These are phyloP conservation scores for Fusarium citri DNA, from an alignment of 2,329 filamentous ascomycete genomes.

Conservation along the genomic window DNA sequence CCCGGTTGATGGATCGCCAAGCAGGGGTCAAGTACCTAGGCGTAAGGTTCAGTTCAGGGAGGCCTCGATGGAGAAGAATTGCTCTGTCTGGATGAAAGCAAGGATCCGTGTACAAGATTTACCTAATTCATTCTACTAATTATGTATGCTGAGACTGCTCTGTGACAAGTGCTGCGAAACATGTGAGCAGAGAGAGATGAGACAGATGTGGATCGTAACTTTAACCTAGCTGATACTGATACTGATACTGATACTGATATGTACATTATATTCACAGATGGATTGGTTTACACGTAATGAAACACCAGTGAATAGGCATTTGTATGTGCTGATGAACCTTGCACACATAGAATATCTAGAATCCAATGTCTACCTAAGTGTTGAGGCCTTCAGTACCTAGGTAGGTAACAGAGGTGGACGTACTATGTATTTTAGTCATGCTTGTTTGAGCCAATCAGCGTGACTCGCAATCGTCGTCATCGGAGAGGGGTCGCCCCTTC, in stretches of 20 bases:
- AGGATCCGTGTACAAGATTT: slow-evolving; percentile 26
- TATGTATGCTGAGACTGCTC: slow-evolving; percentile 7
- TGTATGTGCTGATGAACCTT: background rate
- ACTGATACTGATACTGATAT: too few species aligned
- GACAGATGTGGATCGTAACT: slow-evolving; percentile 11
- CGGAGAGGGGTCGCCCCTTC: slow-evolving; percentile 13
- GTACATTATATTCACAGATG: background rate
- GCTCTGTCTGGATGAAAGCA: background rate
- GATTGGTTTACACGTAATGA: too few species aligned
- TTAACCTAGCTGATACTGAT: background rate
- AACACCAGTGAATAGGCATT: too few species aligned
- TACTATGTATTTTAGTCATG: background rate
- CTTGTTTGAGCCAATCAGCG: slow-evolving; percentile 8
- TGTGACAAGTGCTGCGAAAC: slow-evolving; percentile 10
- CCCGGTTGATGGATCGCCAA: slow-evolving; percentile 9
- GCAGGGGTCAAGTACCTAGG: slow-evolving; percentile 15
- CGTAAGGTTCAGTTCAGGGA: background rate
- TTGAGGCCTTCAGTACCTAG: too few species aligned
- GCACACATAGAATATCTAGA: background rate
- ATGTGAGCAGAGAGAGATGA: background rate
- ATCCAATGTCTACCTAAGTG: too few species aligned
- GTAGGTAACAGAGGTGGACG: background rate
- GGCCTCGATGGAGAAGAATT: background rate
- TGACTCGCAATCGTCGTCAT: slow-evolving; percentile 25
- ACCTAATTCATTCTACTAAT: slow-evolving; percentile 25